These are phyloP conservation scores for Colletotrichum australisinense DNA, from an alignment of 2,329 filamentous ascomycete species.

Conservation along the genomic window DNA sequence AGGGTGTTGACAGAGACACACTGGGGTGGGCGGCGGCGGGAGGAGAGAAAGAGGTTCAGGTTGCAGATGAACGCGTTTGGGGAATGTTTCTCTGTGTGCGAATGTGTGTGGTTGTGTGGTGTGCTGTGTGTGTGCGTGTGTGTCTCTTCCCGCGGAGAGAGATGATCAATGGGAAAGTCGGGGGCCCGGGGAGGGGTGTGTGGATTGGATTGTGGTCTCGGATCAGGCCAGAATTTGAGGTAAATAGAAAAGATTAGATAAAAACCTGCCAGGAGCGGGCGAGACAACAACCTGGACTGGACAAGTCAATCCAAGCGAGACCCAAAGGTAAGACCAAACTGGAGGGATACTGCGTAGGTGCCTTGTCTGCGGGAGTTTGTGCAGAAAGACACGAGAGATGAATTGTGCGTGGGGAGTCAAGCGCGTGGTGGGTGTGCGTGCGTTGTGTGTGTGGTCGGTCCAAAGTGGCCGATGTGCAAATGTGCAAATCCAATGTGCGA, in stretches of 20 bases:
- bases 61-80: conserved; percentile 17
- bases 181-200: conserved; percentile 2
- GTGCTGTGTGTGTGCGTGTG: not conserved
- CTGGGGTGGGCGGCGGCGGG: conserved; percentile 12
- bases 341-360: not conserved
- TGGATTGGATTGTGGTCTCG: conserved; percentile 4
- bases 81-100: conserved; percentile 14
- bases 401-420: conserved; percentile 43
- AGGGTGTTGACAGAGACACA: conserved; percentile 11
- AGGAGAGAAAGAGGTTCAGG: conserved; percentile 11
- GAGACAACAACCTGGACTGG: not conserved
- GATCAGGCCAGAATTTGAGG: conserved; percentile 11
- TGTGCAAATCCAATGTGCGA: conserved; percentile 7
- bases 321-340: not conserved
- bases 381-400: not conserved
- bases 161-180: conserved; percentile 9
- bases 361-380: not conserved
- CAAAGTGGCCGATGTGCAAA: conserved; percentile 5
- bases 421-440: conserved; percentile 41
- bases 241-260: not conserved
- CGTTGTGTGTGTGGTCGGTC: conserved; percentile 45
- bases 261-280: not conserved
- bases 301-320: not conserved
- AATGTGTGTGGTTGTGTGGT: not conserved
- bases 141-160: not conserved